Percentiles rank a stretch among this genome's conserved stretches.
These are phyloP conservation scores for Alternaria solani DNA, from an alignment of 2,329 filamentous ascomycete species.

Conservation along the genomic window DNA sequence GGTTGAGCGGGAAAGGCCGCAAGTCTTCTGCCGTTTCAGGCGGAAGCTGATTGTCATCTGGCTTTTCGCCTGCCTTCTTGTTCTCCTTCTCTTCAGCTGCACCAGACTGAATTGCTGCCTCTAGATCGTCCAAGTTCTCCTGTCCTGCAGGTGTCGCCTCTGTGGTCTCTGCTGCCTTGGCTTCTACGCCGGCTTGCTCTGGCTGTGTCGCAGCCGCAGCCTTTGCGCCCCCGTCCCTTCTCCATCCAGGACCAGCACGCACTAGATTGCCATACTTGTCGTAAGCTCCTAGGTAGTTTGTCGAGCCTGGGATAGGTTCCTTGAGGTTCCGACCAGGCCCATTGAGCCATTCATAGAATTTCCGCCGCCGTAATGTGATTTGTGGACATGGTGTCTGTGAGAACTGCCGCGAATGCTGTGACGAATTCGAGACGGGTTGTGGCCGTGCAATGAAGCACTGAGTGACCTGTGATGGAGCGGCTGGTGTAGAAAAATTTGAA, in stretches of 20 bases:
- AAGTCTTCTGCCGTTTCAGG: slow-evolving; percentile 47
- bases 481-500: slow-evolving; percentile 35
- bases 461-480: slow-evolving; percentile 24
- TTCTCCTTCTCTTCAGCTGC: slow-evolving; percentile 29
- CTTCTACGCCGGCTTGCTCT: slow-evolving; percentile 13
- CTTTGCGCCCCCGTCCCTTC: slow-evolving; percentile 27
- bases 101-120: slow-evolving; percentile 33
- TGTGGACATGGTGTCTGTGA: slow-evolving; percentile 49
- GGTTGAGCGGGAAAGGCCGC: slow-evolving; percentile 77
- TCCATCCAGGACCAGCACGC: slow-evolving; percentile 45
- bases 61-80: slow-evolving; percentile 16
- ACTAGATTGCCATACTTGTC: slow-evolving; percentile 59
- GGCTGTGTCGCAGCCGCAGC: slow-evolving; percentile 19
- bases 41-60: slow-evolving; percentile 35
- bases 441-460: slow-evolving; percentile 32
- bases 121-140: slow-evolving; percentile 40
- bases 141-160: slow-evolving; percentile 38
- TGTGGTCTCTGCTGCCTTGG: slow-evolving; percentile 23
- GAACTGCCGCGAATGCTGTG: slow-evolving; percentile 42
- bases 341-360: slow-evolving; percentile 68
- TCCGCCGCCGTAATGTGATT: slow-evolving; percentile 60
- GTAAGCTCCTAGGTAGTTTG: slow-evolving; percentile 65
- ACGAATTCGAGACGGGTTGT: slow-evolving; percentile 33
- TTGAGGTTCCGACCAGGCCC: slow-evolving; percentile 61
- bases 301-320: slow-evolving; percentile 58